Evolutionary conservation across 306 rosid genomes (phyloP), one percentile per base, ranked within the genome.

Genomic region (Prunus mongolica): DNA sequence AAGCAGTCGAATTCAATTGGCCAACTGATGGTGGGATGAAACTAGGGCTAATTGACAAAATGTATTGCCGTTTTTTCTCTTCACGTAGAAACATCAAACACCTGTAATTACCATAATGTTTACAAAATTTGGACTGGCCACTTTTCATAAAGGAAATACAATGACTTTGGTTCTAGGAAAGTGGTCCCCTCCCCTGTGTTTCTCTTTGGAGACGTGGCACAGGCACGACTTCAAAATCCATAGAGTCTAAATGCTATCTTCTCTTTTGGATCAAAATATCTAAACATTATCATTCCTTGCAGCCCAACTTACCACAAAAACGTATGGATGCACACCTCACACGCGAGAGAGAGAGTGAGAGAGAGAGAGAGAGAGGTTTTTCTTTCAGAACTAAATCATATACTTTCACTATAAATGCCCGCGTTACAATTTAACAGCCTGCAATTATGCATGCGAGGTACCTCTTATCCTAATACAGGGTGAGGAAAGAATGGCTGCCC

Each of bases 381-480:
- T 16, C 71, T 47, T 71, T 65, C 65, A 64, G 6, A 76, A 72
- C 38, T 72, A 71, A 30, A 67, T 54, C 22, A 58, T 28, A 56
- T 44, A 80, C 46, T 67, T 25, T n/a, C 41, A 44, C 27, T 38
- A 15, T 65, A 58, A 7, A 65, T 34, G 24, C 47, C 63, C 25
- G 11, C 46, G 68, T 45, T 63, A 65, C 61, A 51, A 38, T 38
- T 51, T 16, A 34, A 16, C 19, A 54, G 55, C 56, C 67, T 47
- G 30, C 61, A 47, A 12, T 41, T 20, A 57, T 55, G 63, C 34
- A 77, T 34, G 10, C 56, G 22, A 44, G 65, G 44, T 66, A 65
- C 20, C 55, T 65, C 18, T 60, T 74, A 8, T 75, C 8, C n/a
- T 28, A 46, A 34, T 13, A 65, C 65, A 30, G 18, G 8, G 30